A percentile compares a stretch with the other conserved stretches of the same genome.
Evolutionary conservation across 192 early-diverging fungal genomes (phyloP).

Genomic region (Backusella australiensis): DNA sequence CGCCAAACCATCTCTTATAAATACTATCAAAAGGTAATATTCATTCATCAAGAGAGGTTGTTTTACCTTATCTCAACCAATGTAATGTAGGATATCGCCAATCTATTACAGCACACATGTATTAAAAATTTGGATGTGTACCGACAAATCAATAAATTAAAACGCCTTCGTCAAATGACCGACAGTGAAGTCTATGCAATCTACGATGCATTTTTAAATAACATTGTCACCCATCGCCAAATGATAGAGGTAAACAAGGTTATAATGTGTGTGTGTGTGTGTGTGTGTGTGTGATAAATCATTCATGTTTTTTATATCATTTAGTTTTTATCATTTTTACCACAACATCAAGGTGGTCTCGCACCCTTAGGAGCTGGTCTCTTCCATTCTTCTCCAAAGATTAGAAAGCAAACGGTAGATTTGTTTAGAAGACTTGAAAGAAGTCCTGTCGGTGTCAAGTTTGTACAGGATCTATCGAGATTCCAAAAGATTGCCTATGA

Average conservation of each 20-base stretch:
- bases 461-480: constrained; percentile 38
- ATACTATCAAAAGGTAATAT: constrained; percentile 58
- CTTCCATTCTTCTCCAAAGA: constrained; percentile 68
- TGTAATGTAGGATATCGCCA: constrained; percentile 53
- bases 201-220: constrained; percentile 64
- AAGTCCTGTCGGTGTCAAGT: constrained; percentile 55
- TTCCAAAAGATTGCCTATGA: constrained; percentile 47
- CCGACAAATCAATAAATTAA: constrained; percentile 60
- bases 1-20: constrained; percentile 72
- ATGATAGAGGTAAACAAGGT: constrained; percentile 61
- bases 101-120: constrained; percentile 50
- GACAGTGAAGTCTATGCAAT: constrained; percentile 64
- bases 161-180: constrained; percentile 42
- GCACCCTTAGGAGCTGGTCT: constrained; percentile 79
- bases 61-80: background rate
- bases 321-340: constrained; percentile 66
- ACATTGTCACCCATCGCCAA: constrained; percentile 68
- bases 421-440: constrained; percentile 70
- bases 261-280: no score
- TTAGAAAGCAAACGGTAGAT: constrained; percentile 67
- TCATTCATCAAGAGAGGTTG: background rate
- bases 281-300: no score
- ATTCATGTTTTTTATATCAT: no score
- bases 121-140: constrained; percentile 71
- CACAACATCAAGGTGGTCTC: constrained; percentile 77